phyloP scores from a whole-genome alignment of 1,139 yeast species.

The Candida sanyaensis region DNA sequence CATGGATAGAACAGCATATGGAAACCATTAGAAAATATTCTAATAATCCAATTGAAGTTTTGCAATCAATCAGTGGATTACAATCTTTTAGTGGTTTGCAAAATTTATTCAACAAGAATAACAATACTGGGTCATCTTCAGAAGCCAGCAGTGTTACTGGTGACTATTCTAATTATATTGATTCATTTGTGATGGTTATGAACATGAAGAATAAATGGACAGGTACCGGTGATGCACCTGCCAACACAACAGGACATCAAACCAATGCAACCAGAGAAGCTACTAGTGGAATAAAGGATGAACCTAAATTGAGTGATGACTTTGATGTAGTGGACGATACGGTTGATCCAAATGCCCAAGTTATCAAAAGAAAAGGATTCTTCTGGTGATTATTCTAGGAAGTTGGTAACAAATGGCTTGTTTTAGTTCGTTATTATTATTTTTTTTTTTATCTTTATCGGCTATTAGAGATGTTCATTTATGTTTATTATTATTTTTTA shows the following conservation, averaged over 20 bases:
- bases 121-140: neutral
- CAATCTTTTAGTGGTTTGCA: conserved; percentile 2
- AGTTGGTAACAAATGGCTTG: conserved; percentile 2
- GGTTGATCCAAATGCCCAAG: conserved; percentile 5
- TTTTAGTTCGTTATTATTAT: conserved; percentile 3
- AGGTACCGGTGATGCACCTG: conserved; percentile 4
- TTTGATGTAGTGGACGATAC: conserved; percentile 49
- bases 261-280: neutral
- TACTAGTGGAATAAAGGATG: neutral
- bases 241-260: neutral
- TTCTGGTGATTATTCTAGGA: conserved; percentile 12
- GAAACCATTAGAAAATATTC: conserved; percentile 10
- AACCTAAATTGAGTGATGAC: conserved; percentile 22
- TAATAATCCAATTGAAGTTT: conserved; percentile 11
- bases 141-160: conserved; percentile 1
- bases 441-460: conserved; percentile 1
- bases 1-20: conserved; percentile 30
- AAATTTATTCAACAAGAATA: neutral
- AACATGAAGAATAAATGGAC: conserved; percentile 16
- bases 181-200: conserved; percentile 19
- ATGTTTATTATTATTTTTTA: no score
- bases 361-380: conserved; percentile 17
- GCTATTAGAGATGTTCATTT: neutral
- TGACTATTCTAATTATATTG: conserved; percentile 11
- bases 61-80: conserved; percentile 3